Percentiles rank a stretch among this genome's conserved stretches.
phyloP scores from a whole-genome alignment of 1,284 basidiomycete genomes.

The Puccinia sorghi region DNA sequence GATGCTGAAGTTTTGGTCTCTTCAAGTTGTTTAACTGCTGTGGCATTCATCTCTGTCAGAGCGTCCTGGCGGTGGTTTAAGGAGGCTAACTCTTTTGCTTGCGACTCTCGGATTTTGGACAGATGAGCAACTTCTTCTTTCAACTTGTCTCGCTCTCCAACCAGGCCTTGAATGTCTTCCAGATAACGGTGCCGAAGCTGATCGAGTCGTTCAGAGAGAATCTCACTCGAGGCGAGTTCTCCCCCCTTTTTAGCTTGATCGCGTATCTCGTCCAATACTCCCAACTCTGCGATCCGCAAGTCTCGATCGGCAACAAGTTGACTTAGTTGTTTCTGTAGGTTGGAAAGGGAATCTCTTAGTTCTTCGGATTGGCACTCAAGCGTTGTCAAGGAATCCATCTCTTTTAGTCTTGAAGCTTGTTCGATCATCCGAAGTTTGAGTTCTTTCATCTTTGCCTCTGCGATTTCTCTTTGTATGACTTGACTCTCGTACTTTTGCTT shows the following conservation, averaged over 20 bases:
- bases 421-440: conserved; percentile 81
- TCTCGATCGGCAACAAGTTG: conserved; percentile 85
- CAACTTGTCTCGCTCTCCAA: conserved; percentile 21
- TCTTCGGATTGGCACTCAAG: conserved; percentile 78
- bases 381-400: conserved; percentile 68
- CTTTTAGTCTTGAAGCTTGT: conserved; percentile 76
- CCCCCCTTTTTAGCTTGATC: conserved; percentile 61
- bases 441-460: conserved; percentile 84
- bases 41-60: conserved; percentile 26
- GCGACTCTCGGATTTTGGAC: conserved; percentile 14
- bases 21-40: conserved; percentile 30
- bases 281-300: conserved; percentile 85
- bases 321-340: conserved; percentile 80
- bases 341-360: conserved; percentile 72
- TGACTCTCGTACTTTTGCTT: conserved; percentile 89
- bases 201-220: conserved; percentile 22
- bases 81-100: conserved; percentile 17
- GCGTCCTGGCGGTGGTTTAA: conserved; percentile 24
- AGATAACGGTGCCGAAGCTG: conserved; percentile 22
- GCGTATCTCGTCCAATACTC: conserved; percentile 75
- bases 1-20: not conserved
- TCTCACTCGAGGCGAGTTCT: not conserved
- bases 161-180: conserved; percentile 24
- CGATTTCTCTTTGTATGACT: conserved; percentile 78
- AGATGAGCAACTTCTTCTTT: conserved; percentile 37